These are phyloP conservation scores for Echinochloa phyllopogon DNA, from an alignment of 176 grass and related monocot genomes.

Conservation along the genomic window DNA sequence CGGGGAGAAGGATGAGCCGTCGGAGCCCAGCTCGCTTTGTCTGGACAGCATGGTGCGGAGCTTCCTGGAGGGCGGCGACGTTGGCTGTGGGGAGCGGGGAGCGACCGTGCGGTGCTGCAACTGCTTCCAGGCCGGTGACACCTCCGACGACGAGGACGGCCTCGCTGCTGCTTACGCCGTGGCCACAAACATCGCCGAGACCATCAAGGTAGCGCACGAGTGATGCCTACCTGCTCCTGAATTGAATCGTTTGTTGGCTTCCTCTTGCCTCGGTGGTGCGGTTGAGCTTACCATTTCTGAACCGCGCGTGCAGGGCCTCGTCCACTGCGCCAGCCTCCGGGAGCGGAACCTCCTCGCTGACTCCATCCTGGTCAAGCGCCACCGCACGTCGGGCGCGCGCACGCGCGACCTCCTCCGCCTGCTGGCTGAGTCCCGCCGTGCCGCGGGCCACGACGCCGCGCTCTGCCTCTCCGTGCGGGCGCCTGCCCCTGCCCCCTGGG, in stretches of 20 bases:
- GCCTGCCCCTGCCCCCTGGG: no score
- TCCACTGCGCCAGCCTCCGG: slow-evolving; percentile 70
- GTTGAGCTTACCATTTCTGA: slow-evolving; percentile 29
- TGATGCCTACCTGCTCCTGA: slow-evolving; percentile 12
- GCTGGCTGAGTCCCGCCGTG: slow-evolving; percentile 61
- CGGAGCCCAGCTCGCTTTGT: slow-evolving; percentile 80
- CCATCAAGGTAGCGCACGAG: slow-evolving; percentile 67
- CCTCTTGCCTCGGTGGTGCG: slow-evolving; percentile 12
- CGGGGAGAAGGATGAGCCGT: slow-evolving; percentile 49
- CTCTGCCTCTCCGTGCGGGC: slow-evolving; percentile 69
- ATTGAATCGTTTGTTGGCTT: not conserved
- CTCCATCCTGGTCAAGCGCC: slow-evolving; percentile 54
- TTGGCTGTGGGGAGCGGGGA: slow-evolving; percentile 28
- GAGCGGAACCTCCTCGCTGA: slow-evolving; percentile 96
- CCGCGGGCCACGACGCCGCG: slow-evolving; percentile 65
- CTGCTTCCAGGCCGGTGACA: slow-evolving; percentile 73
- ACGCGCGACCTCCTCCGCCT: slow-evolving; percentile 59
- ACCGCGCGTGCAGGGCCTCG: slow-evolving; percentile 60
- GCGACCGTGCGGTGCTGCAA: slow-evolving; percentile 56
- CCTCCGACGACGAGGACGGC: slow-evolving; percentile 39
- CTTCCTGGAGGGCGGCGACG: slow-evolving; percentile 87
- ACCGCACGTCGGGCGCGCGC: slow-evolving; percentile 51
- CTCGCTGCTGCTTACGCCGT: slow-evolving; percentile 42
- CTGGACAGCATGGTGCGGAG: slow-evolving; percentile 90
- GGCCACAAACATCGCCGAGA: slow-evolving; percentile 59